Percentiles rank a stretch among this genome's conserved stretches.
These are phyloP conservation scores for Lachnellula willkommii DNA, from an alignment of 2,329 filamentous ascomycete genomes.

Conservation along the genomic window DNA sequence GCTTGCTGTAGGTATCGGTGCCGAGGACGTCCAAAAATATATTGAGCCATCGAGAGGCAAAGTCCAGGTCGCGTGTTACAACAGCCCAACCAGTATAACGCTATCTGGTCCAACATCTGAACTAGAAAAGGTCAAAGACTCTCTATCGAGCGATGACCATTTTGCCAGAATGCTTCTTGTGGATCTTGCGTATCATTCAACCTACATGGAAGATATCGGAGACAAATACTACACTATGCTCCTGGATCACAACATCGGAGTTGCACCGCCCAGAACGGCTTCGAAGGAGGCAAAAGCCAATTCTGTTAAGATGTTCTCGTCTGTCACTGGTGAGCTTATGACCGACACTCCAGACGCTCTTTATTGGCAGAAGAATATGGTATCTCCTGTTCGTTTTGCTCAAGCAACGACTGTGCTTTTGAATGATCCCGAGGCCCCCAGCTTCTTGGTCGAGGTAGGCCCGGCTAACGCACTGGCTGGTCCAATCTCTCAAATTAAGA, in stretches of 20 bases:
- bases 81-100: conserved; percentile 24
- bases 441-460: conserved; percentile 28
- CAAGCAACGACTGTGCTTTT: conserved; percentile 1
- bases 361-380: neutral
- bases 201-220: conserved; percentile 6
- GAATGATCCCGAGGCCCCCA: neutral
- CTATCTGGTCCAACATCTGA: conserved; percentile 17
- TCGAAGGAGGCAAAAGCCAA: neutral
- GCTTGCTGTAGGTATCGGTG: conserved; percentile 15
- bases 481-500: conserved; percentile 23
- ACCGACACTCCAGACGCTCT: neutral
- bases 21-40: conserved; percentile 3
- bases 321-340: neutral
- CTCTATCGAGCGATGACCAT: neutral
- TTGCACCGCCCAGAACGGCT: neutral
- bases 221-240: conserved; percentile 1
- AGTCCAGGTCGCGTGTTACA: conserved; percentile 28
- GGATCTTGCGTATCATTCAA: conserved; percentile 29
- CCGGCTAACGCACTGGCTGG: conserved; percentile 31
- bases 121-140: conserved; percentile 12
- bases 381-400: conserved; percentile 2
- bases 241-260: neutral
- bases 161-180: conserved; percentile 24
- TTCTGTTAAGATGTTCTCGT: neutral
- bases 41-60: neutral